A percentile compares a stretch with the other conserved stretches of the same genome.
Evolutionary conservation across 2,329 filamentous ascomycete species (phyloP).

Genomic region (Cladosporium oxysporum): DNA sequence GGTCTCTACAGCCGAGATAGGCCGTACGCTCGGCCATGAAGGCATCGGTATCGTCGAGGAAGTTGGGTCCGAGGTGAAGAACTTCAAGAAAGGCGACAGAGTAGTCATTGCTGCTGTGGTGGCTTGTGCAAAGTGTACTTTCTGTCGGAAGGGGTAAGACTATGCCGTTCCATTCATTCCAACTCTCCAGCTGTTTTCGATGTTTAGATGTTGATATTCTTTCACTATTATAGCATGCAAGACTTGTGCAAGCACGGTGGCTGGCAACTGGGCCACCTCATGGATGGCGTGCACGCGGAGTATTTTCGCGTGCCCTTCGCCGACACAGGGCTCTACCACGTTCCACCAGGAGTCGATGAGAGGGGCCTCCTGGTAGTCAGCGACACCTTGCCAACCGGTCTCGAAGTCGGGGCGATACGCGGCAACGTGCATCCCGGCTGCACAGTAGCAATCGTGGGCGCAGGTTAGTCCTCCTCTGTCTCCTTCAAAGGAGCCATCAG

Average conservation of each 20-base stretch:
- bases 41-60: conserved; percentile 54
- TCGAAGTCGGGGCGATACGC: conserved; percentile 57
- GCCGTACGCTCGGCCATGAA: conserved; percentile 56
- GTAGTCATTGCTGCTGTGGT: conserved; percentile 51
- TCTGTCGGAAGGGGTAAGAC: conserved; percentile 42
- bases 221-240: conserved; percentile 45
- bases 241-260: conserved; percentile 57
- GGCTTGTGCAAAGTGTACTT: conserved; percentile 54
- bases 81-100: conserved; percentile 52
- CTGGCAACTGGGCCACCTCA: conserved; percentile 56
- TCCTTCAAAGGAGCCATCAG: background rate
- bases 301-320: conserved; percentile 57
- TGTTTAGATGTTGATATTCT: background rate
- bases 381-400: conserved; percentile 59
- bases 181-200: background rate
- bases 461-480: conserved; percentile 25
- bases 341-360: conserved; percentile 48
- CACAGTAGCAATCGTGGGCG: conserved; percentile 57
- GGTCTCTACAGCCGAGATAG: conserved; percentile 50
- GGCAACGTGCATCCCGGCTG: conserved; percentile 54
- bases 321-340: conserved; percentile 49
- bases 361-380: conserved; percentile 52
- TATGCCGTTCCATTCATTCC: background rate
- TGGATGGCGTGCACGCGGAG: conserved; percentile 60
- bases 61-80: conserved; percentile 48